Percentiles rank a stretch among this genome's conserved stretches.
Conservation (phyloP, 768 basidiomycete genomes). For the Pluteus cervinus region DNA sequence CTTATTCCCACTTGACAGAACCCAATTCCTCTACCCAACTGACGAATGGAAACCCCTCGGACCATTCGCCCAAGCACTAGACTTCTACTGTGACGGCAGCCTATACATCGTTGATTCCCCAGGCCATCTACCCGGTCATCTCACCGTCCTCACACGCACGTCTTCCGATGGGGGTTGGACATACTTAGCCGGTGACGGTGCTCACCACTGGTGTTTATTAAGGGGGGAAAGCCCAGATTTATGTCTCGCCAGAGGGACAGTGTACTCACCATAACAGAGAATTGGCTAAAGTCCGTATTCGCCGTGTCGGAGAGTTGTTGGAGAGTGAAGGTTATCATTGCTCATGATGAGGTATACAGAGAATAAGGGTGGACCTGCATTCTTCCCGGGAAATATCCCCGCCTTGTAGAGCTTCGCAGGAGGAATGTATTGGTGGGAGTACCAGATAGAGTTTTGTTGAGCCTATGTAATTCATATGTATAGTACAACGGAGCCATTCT, state of each 20-base stretch:
- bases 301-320: conserved; percentile 30
- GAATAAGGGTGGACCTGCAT: conserved; percentile 35
- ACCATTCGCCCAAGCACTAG: conserved; percentile 43
- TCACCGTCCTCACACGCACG: conserved; percentile 49
- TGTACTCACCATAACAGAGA: conserved; percentile 41
- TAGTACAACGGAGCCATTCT: no score
- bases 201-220: conserved; percentile 48
- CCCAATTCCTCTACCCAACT: conserved; percentile 25
- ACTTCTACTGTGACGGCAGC: conserved; percentile 56
- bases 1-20: conserved; percentile 32
- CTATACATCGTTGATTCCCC: conserved; percentile 53
- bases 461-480: no score
- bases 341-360: conserved; percentile 50
- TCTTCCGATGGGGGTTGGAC: conserved; percentile 50
- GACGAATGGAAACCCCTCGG: conserved; percentile 38
- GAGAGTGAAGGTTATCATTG: conserved; percentile 40
- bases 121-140: conserved; percentile 50
- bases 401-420: no score
- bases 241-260: no score
- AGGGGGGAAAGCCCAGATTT: conserved; percentile 31
- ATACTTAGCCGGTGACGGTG: conserved; percentile 49
- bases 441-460: no score
- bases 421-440: no score
- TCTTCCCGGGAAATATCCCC: conserved; percentile 35
- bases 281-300: conserved; percentile 35